Conservation (phyloP, 768 basidiomycete genomes). For the Agaricus bisporus region DNA sequence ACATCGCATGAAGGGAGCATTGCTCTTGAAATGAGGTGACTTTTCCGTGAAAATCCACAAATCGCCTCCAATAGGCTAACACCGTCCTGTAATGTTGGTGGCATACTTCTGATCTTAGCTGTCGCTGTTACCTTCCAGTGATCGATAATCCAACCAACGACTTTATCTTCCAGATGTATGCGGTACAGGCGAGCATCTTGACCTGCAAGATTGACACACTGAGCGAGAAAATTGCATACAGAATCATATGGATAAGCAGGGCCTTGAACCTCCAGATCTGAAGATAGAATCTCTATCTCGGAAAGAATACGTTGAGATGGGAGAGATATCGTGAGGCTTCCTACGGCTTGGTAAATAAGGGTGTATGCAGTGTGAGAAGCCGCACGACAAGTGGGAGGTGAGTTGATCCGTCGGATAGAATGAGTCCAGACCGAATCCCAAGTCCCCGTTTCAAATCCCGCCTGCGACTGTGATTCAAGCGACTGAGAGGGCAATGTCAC, state of each 20-base stretch:
- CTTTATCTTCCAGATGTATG: constrained; percentile 83
- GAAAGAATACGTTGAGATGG: constrained; percentile 50
- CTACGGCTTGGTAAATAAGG: constrained; percentile 26
- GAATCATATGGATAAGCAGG: constrained; percentile 84
- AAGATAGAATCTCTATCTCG: constrained; percentile 75
- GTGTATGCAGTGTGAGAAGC: constrained; percentile 67
- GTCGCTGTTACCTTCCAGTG: constrained; percentile 47
- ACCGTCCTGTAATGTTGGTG: constrained; percentile 54
- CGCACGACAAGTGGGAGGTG: constrained; percentile 66
- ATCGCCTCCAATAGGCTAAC: constrained; percentile 58
- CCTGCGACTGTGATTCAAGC: constrained; percentile 7
- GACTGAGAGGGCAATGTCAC: constrained; percentile 3
- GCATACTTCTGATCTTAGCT: constrained; percentile 28
- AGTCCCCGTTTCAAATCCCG: constrained; percentile 23
- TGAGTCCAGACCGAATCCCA: constrained; percentile 86
- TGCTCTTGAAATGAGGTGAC: constrained; percentile 39
- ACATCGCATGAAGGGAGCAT: constrained; percentile 66
- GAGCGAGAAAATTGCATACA: constrained; percentile 76
- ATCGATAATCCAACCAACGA: constrained; percentile 74
- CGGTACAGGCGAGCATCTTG: constrained; percentile 81
- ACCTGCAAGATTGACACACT: constrained; percentile 63
- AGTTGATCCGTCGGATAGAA: constrained; percentile 66
- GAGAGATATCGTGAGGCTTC: constrained; percentile 21
- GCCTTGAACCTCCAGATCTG: constrained; percentile 87
- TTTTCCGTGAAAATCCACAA: constrained; percentile 46